phyloP scores from a whole-genome alignment of 108 stramenopile genomes.

The Nannochloropsis salina region DNA sequence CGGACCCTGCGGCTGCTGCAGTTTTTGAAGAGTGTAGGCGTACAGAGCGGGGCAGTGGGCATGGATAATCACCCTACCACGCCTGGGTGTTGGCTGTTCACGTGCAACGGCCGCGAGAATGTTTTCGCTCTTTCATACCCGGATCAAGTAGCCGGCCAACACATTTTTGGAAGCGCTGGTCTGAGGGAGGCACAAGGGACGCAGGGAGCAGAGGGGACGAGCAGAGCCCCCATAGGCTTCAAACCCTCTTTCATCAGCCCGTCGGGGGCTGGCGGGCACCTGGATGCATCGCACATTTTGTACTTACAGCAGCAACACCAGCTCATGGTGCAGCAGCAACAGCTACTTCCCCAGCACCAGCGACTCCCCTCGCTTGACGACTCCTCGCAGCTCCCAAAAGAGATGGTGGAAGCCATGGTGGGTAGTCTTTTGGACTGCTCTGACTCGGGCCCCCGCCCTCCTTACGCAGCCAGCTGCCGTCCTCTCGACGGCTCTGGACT shows the following conservation, averaged over 20 bases:
- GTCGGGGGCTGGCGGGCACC: background rate
- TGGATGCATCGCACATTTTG: background rate
- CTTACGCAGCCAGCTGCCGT: background rate
- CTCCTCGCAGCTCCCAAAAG: constrained; percentile 2
- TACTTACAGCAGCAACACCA: background rate
- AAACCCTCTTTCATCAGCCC: constrained; percentile 20
- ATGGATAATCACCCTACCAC: background rate
- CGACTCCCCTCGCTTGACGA: constrained; percentile 2
- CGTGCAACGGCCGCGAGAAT: background rate
- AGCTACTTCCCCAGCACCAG: background rate
- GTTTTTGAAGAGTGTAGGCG: background rate
- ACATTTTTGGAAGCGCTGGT: background rate
- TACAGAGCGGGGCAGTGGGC: background rate
- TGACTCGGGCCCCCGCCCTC: background rate
- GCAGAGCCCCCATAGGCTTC: background rate
- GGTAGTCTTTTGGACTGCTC: constrained; percentile 13
- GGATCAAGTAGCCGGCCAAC: background rate
- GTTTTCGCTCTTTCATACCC: background rate
- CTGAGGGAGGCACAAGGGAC: background rate
- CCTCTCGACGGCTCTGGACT: background rate
- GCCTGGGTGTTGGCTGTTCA: background rate
- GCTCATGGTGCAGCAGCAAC: background rate
- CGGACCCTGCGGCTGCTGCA: background rate
- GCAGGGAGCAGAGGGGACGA: background rate
- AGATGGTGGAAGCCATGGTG: constrained; percentile 1